Base-by-base conservation (phyloP, 2,329 filamentous ascomycete species). In the Arthrobotrys iridis region DNA sequence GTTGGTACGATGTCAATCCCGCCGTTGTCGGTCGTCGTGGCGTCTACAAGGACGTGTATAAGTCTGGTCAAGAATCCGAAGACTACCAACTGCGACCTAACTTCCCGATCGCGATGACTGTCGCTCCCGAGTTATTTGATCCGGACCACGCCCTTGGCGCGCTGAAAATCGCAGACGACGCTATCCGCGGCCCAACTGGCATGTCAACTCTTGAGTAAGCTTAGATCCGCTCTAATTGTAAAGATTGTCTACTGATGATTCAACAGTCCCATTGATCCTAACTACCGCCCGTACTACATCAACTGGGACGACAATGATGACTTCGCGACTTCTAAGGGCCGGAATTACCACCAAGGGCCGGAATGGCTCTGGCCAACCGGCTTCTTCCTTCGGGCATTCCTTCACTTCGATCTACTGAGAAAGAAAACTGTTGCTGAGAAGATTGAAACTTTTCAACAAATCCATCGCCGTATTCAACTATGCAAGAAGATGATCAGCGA, bases 311-410 rank as follows among this genome's bases (percentile, higher is more conserved):
- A 99, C 83, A 94, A 90, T 73, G 88, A 88, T 10, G 92, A 98
- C 82, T 98, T 97, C 80, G 88, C 92, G 8, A 98, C 94, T 0
- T 89, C 91, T 79, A 98, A 98, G 83, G 95, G 95, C 57, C 87
- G 95, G 67, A 99, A 98, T 83, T 99, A 99, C 83, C 95, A 99
- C 82, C 94, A 98, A 82, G 95, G 95, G 3, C 96, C 95, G 0
- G 95, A 99, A 82, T 99, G 95, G 95, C 84, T 97, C 22, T 99
- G 95, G 95, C 96, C 94, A 0, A 94, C 93, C 0, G 95, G 95
- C 3, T 99, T 93, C 85, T 99, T 97, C 86, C 85, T 97, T 20
- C 89, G 96, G 55, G 95, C 95, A 0, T 84, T 99, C 77, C 86
- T 99, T 77, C 91, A 93, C 82, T 98, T 98, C 80, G 93, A 97